These are phyloP conservation scores for Corylus heterophylla DNA, from an alignment of 306 rosid genomes.

Conservation along the genomic window DNA sequence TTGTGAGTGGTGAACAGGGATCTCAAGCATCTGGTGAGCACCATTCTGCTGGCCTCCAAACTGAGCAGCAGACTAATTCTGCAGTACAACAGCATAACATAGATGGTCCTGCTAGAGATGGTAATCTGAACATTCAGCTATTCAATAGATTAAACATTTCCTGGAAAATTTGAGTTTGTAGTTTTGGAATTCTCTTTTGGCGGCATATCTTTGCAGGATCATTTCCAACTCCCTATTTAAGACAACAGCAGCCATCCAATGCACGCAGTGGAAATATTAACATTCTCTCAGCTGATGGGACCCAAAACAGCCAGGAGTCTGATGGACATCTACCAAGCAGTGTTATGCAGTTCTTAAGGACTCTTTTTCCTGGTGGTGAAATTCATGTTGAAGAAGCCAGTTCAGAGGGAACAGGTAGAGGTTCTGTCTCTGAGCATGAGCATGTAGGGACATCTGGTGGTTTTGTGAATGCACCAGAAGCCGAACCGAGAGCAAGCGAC, in stretches of 20 bases:
- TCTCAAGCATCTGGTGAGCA: constrained; percentile 60
- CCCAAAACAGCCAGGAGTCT: constrained; percentile 69
- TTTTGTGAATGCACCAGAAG: constrained; percentile 45
- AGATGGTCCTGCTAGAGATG: constrained; percentile 67
- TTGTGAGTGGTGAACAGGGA: constrained; percentile 54
- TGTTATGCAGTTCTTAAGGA: constrained; percentile 60
- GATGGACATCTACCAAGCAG: constrained; percentile 67
- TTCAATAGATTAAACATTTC: constrained; percentile 25
- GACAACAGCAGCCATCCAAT: constrained; percentile 50
- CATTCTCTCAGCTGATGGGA: constrained; percentile 65
- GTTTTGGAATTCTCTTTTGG: constrained; percentile 9
- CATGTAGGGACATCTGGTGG: constrained; percentile 53
- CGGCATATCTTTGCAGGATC: constrained; percentile 52
- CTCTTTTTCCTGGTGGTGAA: constrained; percentile 89
- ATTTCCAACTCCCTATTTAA: constrained; percentile 37
- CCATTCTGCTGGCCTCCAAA: constrained; percentile 30
- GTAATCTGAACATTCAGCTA: constrained; percentile 41
- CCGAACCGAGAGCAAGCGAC: constrained; percentile 62
- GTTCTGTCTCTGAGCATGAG: constrained; percentile 46
- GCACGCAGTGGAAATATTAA: constrained; percentile 61
- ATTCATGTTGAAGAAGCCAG: constrained; percentile 72
- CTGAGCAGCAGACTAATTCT: constrained; percentile 39
- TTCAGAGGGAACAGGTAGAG: constrained; percentile 50
- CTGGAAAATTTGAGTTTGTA: constrained; percentile 16
- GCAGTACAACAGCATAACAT: constrained; percentile 47